Evolutionary conservation across 176 grass and related monocot species (phyloP).

Genomic region (Puccinellia tenuiflora): DNA sequence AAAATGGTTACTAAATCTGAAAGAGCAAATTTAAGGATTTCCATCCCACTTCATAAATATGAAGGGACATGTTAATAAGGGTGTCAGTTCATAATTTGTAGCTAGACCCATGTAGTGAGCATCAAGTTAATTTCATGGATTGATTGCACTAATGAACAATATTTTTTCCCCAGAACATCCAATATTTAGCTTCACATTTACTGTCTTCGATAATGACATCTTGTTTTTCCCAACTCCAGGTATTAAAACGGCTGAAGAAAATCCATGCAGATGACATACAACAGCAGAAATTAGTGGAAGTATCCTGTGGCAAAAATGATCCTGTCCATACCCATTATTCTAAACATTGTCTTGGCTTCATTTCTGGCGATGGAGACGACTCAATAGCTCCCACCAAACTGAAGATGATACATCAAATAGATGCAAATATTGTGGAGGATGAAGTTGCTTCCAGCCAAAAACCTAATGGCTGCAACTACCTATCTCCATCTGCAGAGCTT

Average conservation of each 20-base stretch:
- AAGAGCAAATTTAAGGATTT: neutral
- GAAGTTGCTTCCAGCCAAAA: slow-evolving; percentile 22
- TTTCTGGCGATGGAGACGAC: slow-evolving; percentile 35
- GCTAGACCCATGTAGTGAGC: neutral
- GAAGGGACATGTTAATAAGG: neutral
- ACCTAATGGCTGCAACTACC: slow-evolving; percentile 28
- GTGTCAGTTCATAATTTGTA: neutral
- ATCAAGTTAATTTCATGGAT: neutral
- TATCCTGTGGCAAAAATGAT: slow-evolving; percentile 34
- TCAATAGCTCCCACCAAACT: slow-evolving; percentile 26
- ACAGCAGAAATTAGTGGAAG: slow-evolving; percentile 19
- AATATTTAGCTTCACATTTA: neutral
- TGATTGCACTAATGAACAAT: neutral
- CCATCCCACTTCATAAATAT: neutral
- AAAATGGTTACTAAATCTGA: slow-evolving; percentile 7
- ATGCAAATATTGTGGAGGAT: slow-evolving; percentile 12
- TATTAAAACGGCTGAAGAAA: slow-evolving; percentile 92
- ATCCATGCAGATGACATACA: slow-evolving; percentile 32
- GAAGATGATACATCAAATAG: slow-evolving; percentile 37
- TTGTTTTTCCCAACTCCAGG: slow-evolving; percentile 31
- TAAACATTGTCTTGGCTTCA: slow-evolving; percentile 22
- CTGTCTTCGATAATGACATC: slow-evolving; percentile 14
- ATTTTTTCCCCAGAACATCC: neutral
- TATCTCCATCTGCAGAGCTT: slow-evolving; percentile 38
- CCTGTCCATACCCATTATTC: slow-evolving; percentile 23